Evolutionary conservation across 257 asterid species (phyloP).

Genomic region (Haberlea rhodopensis): DNA sequence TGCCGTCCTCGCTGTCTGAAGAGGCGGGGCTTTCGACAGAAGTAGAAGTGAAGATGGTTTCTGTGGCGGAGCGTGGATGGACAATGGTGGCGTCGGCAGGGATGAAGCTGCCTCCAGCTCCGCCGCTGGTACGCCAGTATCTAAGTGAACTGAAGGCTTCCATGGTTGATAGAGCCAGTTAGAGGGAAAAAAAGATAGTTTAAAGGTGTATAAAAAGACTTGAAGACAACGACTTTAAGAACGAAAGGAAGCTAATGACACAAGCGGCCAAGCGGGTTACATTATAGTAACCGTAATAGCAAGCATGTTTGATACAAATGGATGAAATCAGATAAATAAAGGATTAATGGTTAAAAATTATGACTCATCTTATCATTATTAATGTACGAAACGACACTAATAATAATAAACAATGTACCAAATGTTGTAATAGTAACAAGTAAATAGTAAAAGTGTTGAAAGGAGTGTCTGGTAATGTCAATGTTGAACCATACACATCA

Average conservation of each 20-base stretch:
- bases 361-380: too few species aligned
- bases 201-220: too few species aligned
- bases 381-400: too few species aligned
- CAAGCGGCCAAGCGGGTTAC: too few species aligned
- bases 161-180: constrained; percentile 59
- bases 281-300: too few species aligned
- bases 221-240: neutral
- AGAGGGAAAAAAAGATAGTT: neutral
- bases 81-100: constrained; percentile 17
- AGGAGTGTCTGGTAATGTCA: neutral
- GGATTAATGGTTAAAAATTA: too few species aligned
- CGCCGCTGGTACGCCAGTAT: constrained; percentile 40
- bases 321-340: too few species aligned
- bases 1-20: neutral
- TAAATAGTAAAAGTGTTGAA: neutral
- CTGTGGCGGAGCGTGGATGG: constrained; percentile 25
- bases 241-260: too few species aligned
- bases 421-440: too few species aligned
- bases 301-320: too few species aligned
- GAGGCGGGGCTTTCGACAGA: neutral
- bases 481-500: neutral
- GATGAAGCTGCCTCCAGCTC: constrained; percentile 25
- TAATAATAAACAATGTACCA: too few species aligned
- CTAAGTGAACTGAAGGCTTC: constrained; percentile 54
- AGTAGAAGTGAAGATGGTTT: constrained; percentile 30